These are phyloP conservation scores for Chaetomium strumarium DNA, from an alignment of 2,329 filamentous ascomycete species.

Conservation along the genomic window DNA sequence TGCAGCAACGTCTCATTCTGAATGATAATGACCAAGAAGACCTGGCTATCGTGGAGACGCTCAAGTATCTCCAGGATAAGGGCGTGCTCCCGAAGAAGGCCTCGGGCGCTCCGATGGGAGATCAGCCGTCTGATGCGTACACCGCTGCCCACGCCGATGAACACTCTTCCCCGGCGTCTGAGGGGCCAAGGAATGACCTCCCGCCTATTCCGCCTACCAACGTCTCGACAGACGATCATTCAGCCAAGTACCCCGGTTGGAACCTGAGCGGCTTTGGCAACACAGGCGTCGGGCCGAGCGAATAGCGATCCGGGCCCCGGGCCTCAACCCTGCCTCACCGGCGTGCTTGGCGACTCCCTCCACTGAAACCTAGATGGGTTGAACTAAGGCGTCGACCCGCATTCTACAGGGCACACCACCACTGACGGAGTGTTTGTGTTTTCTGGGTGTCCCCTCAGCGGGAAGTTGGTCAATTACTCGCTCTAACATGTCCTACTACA, in stretches of 20 bases:
- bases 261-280: conserved; percentile 37
- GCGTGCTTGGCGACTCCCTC: neutral
- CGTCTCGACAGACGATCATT: conserved; percentile 21
- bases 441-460: neutral
- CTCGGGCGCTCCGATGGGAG: conserved; percentile 20
- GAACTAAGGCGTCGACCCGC: neutral
- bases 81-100: conserved; percentile 42
- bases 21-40: conserved; percentile 66
- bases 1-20: conserved; percentile 58
- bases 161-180: conserved; percentile 24
- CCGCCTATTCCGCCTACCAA: conserved; percentile 33
- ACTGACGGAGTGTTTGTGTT: neutral
- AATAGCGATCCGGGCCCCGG: conserved; percentile 20
- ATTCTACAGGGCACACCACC: neutral
- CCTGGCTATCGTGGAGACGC: conserved; percentile 58
- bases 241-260: conserved; percentile 35
- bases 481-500: neutral
- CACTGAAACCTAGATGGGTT: neutral
- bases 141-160: conserved; percentile 8
- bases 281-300: conserved; percentile 33
- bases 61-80: conserved; percentile 58
- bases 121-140: conserved; percentile 18
- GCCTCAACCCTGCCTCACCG: neutral
- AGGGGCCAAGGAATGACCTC: conserved; percentile 24
- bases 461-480: neutral